Evolutionary conservation across 1,139 yeast species (phyloP).

Genomic region (Pichia sp.): DNA sequence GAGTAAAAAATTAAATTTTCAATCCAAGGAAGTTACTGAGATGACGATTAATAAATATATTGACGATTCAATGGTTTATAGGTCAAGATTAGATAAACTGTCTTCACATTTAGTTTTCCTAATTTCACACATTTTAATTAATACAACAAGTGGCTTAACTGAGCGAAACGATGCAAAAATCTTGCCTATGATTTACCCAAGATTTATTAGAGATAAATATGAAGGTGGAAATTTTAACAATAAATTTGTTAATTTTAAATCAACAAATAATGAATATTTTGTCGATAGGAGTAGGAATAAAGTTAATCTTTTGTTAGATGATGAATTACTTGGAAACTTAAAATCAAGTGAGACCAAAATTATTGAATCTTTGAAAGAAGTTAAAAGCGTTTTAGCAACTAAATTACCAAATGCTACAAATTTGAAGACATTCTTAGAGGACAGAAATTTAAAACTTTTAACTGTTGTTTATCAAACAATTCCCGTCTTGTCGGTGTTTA

Average conservation of each 20-base stretch:
- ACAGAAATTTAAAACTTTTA: slow-evolving; percentile 48
- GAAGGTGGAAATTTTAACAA: slow-evolving; percentile 74
- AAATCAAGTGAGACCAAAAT: slow-evolving; percentile 36
- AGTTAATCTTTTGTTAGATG: slow-evolving; percentile 46
- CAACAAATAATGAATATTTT: slow-evolving; percentile 12
- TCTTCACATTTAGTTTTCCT: slow-evolving; percentile 30
- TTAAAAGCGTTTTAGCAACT: slow-evolving; percentile 37
- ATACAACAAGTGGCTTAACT: slow-evolving; percentile 30
- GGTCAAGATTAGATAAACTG: slow-evolving; percentile 32
- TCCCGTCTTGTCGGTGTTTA: slow-evolving; percentile 42
- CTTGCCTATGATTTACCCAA: slow-evolving; percentile 62
- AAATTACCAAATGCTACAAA: slow-evolving; percentile 30
- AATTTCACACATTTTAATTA: slow-evolving; percentile 20
- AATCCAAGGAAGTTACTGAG: slow-evolving; percentile 15
- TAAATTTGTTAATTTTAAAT: slow-evolving; percentile 41
- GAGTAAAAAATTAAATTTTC: slow-evolving; percentile 39
- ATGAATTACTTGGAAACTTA: slow-evolving; percentile 39
- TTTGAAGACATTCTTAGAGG: slow-evolving; percentile 30
- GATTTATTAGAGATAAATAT: slow-evolving; percentile 56
- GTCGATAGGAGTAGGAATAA: slow-evolving; percentile 25
- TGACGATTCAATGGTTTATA: slow-evolving; percentile 36
- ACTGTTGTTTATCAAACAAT: slow-evolving; percentile 49
- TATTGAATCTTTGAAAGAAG: slow-evolving; percentile 35
- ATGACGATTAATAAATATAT: slow-evolving; percentile 25
- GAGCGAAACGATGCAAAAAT: slow-evolving; percentile 24